Evolutionary conservation across 1,284 basidiomycete species (phyloP), one percentile per base, ranked within the genome.

Genomic region (Sporisorium graminicola): DNA sequence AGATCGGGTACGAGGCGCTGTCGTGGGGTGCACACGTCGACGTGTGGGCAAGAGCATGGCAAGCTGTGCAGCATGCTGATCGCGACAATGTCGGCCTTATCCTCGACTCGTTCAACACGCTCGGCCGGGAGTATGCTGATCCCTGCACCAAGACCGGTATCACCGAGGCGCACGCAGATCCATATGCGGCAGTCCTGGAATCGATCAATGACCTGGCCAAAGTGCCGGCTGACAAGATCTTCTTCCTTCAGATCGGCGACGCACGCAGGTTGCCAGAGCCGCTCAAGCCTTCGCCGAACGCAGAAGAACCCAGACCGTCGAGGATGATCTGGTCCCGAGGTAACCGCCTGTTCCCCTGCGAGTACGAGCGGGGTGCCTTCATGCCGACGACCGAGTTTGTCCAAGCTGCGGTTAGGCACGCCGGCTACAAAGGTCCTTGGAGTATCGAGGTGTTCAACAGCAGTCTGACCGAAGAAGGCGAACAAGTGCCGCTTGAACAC

Each of bases 41-140:
- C 44, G 59, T 80, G 4, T 87, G 86, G 86, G 66, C 76, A 22
- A 72, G 82, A 26, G 86, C 85, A 1, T 87, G 81, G 79, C 70
- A 82, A 13, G 80, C 82, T 9, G 81, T 87, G 7, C 65, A 78
- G 29, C 29, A 49, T 7, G 82, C 80, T 13, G 67, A 86, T 65
- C 64, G 80, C 4, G 58, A 70, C 22, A 86, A 87, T 49, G 71
- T 87, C 24, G 86, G 86, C 5, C 66, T 87, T 44, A 85, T 84
- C 56, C 74, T 87, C 62, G 86, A 87, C 77, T 82, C 83, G 12
- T 87, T 87, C 84, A 87, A 87, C 71, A 86, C 84, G 2, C 71
- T 87, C 7, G 86, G 81, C 0, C 75, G 82, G 55, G 83, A 86
- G 62, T 86, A 79, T 68, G 86, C 86, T 26, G 80, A 80, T 33